Conservation (phyloP, 176 grass and related monocot genomes). For the Oryza meridionalis region DNA sequence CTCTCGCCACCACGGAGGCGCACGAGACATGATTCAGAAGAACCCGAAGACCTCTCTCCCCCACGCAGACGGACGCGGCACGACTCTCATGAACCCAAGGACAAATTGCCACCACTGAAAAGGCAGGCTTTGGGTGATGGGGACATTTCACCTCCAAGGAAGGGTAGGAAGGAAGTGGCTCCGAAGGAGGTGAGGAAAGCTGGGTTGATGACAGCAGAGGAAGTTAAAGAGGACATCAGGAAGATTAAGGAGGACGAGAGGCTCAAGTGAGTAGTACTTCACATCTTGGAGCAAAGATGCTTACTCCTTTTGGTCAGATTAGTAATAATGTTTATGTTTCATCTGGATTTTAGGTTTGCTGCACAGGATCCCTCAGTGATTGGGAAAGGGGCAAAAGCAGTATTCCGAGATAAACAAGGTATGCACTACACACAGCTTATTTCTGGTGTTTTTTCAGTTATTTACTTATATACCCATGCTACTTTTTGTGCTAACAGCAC, state of each 20-base stretch:
- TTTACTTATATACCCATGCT: not conserved
- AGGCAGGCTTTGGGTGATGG: constrained; percentile 12
- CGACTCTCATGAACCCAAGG: constrained; percentile 22
- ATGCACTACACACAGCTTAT: constrained; percentile 6
- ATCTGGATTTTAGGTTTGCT: constrained; percentile 58
- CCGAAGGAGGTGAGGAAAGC: constrained; percentile 50
- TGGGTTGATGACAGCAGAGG: constrained; percentile 69
- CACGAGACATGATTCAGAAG: not conserved
- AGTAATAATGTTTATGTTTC: constrained; percentile 35
- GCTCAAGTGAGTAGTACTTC: constrained; percentile 55
- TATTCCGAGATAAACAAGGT: constrained; percentile 88
- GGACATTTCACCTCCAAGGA: constrained; percentile 63
- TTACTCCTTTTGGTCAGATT: constrained; percentile 26
- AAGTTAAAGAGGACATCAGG: constrained; percentile 76
- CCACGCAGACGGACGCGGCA: constrained; percentile 32
- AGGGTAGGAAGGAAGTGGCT: constrained; percentile 54
- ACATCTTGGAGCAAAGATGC: constrained; percentile 7
- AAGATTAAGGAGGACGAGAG: constrained; percentile 68
- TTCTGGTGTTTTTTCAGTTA: constrained; percentile 12
- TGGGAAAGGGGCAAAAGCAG: constrained; percentile 79
- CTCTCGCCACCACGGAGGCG: constrained; percentile 34
- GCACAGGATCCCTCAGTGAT: constrained; percentile 62
- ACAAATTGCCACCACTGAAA: constrained; percentile 53
- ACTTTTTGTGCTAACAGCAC: constrained; percentile 32
- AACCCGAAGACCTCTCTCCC: constrained; percentile 43